A percentile compares a stretch with the other conserved stretches of the same genome.
Conservation (phyloP, 441 rosid genomes). For the Macaranga tanarius region DNA sequence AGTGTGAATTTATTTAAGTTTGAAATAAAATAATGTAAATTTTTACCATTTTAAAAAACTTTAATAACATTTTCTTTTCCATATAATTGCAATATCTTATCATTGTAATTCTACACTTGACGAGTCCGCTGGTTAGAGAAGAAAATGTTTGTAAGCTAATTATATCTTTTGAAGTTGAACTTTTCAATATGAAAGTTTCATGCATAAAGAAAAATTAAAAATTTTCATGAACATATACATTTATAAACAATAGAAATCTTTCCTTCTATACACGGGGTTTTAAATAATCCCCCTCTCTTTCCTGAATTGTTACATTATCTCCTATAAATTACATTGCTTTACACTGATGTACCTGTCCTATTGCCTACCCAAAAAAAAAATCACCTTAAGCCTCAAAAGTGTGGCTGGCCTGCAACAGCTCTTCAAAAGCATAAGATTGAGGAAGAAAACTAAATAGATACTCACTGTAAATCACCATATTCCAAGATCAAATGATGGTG, state of each 20-base stretch:
- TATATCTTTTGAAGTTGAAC: too few species aligned
- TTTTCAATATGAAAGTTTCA: too few species aligned
- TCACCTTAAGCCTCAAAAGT: not conserved
- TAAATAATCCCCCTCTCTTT: not conserved
- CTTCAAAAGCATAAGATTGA: not conserved
- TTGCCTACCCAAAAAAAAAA: not conserved
- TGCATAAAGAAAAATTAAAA: too few species aligned
- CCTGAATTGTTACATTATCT: not conserved
- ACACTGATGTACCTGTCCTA: not conserved
- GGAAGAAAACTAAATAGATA: not conserved
- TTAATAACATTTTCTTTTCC: too few species aligned
- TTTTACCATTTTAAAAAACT: too few species aligned
- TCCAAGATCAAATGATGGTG: slow-evolving; percentile 96
- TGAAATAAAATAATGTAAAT: too few species aligned
- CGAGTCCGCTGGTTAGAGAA: too few species aligned
- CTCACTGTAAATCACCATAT: slow-evolving; percentile 35
- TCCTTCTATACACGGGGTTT: not conserved
- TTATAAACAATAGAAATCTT: not conserved
- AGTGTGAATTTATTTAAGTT: too few species aligned
- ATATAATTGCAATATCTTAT: too few species aligned
- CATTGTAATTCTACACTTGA: too few species aligned
- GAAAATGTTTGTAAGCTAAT: too few species aligned
- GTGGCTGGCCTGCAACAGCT: not conserved
- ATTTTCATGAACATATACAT: too few species aligned
- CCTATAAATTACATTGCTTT: slow-evolving; percentile 10